Conservation (phyloP, 768 basidiomycete species). For the Hortiboletus flavorubellus region DNA sequence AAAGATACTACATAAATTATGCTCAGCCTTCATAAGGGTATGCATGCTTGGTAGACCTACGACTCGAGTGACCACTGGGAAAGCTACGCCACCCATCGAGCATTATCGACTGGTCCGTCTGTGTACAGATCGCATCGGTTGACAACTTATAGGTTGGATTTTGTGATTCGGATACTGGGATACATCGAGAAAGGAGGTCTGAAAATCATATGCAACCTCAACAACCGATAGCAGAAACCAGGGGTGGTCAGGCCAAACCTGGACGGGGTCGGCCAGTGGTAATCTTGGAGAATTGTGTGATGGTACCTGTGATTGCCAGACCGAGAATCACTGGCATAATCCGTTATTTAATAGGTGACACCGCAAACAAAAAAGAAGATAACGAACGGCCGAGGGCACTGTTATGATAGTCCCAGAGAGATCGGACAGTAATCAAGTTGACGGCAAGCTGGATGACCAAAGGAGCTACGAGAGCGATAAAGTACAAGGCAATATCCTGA, state of each 20-base stretch:
- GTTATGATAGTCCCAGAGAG: conserved; percentile 88
- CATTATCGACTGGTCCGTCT: conserved; percentile 52
- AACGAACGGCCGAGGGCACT: conserved; percentile 45
- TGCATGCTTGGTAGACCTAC: conserved; percentile 41
- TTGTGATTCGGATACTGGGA: conserved; percentile 57
- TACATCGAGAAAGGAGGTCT: conserved; percentile 47
- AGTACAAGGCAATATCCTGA: conserved; percentile 47
- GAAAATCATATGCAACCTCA: background rate
- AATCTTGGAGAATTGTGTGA: conserved; percentile 84
- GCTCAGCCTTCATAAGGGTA: background rate
- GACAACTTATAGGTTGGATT: conserved; percentile 75
- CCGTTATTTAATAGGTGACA: background rate
- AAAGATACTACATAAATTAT: conserved; percentile 65
- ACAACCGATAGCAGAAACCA: background rate
- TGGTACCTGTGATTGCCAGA: conserved; percentile 69
- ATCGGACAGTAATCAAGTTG: conserved; percentile 70
- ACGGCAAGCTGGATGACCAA: conserved; percentile 64
- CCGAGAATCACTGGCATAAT: conserved; percentile 58
- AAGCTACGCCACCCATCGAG: conserved; percentile 91
- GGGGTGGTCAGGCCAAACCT: conserved; percentile 38
- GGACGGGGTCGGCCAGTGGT: conserved; percentile 90
- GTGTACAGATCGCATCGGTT: conserved; percentile 77
- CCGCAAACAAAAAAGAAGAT: conserved; percentile 33
- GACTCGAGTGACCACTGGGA: conserved; percentile 85
- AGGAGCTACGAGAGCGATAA: conserved; percentile 63